Conservation (phyloP, 176 grass and related monocot genomes). For the Avena eriantha region DNA sequence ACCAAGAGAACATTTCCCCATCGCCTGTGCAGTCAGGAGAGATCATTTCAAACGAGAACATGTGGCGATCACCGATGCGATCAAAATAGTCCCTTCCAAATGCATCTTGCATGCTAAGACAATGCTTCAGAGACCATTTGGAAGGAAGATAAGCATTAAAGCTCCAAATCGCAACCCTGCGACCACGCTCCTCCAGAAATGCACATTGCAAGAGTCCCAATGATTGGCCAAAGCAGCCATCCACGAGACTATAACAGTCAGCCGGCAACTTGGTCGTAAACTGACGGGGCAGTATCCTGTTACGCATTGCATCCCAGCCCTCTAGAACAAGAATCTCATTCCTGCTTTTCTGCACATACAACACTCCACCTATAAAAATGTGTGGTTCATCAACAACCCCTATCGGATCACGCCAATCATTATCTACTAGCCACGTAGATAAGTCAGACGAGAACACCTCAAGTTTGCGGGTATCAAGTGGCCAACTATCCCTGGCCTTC, state of each 20-base stretch:
- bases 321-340: neutral
- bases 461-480: neutral
- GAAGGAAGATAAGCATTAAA: neutral
- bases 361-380: neutral
- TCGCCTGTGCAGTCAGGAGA: neutral
- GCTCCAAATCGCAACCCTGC: neutral
- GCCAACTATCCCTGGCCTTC: too few relatives aligned
- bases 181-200: neutral
- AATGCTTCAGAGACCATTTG: neutral
- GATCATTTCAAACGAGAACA: too few relatives aligned
- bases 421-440: neutral
- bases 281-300: neutral
- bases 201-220: neutral
- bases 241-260: neutral
- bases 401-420: neutral
- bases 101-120: neutral
- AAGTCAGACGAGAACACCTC: neutral
- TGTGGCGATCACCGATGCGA: neutral
- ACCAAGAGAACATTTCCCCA: neutral
- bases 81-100: neutral
- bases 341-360: neutral
- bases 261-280: neutral
- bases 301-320: neutral
- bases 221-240: slow-evolving; percentile 3
- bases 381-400: neutral